phyloP scores from a whole-genome alignment of 192 early-diverging fungal genomes.

The Oehlia diaphana region DNA sequence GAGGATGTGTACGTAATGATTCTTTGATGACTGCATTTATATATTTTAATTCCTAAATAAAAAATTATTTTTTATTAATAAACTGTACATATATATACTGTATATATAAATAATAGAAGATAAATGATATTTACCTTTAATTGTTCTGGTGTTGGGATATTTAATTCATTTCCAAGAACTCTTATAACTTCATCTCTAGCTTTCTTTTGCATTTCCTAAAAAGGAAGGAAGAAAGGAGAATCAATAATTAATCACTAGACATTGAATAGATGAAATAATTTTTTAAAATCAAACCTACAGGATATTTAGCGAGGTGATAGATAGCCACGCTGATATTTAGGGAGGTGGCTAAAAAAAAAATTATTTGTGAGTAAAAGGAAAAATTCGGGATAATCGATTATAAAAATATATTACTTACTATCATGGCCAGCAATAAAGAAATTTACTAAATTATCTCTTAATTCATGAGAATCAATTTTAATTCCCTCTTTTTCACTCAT shows the following conservation, averaged over 20 bases:
- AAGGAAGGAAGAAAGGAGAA: background rate
- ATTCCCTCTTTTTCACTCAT: background rate
- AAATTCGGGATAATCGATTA: no score
- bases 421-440: background rate
- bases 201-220: background rate
- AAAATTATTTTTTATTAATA: no score
- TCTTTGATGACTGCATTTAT: no score
- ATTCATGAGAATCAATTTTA: background rate
- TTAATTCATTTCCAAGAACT: background rate
- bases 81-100: no score
- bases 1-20: no score
- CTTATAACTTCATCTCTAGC: background rate
- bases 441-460: background rate
- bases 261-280: no score
- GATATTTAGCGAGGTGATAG: background rate
- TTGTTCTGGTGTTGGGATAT: background rate
- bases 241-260: background rate
- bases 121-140: background rate
- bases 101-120: no score
- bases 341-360: background rate
- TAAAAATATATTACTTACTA: background rate
- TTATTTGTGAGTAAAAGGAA: no score
- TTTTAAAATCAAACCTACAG: background rate
- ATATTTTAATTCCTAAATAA: no score
- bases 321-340: background rate